These are phyloP conservation scores for Verticillium nonalfalfae DNA, from an alignment of 2,329 filamentous ascomycete genomes.

Conservation along the genomic window DNA sequence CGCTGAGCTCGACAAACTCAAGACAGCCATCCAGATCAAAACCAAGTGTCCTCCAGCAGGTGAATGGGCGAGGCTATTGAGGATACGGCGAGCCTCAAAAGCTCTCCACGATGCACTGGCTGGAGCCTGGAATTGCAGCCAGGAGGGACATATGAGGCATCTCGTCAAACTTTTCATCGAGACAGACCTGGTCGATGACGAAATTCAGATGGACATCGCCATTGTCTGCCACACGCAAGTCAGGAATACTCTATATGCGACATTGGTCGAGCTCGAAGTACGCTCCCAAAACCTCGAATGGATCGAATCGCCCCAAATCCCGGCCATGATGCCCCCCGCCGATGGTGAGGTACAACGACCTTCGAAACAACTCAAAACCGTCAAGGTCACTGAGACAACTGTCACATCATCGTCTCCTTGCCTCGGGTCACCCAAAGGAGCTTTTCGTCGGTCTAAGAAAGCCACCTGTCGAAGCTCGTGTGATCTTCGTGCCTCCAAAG, in stretches of 20 bases:
- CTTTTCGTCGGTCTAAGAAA: not conserved
- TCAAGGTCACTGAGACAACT: slow-evolving; percentile 2
- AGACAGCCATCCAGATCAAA: not conserved
- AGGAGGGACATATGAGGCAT: slow-evolving; percentile 2
- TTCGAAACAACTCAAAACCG: not conserved
- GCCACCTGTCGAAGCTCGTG: not conserved
- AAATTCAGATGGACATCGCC: slow-evolving; percentile 5
- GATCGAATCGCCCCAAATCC: not conserved
- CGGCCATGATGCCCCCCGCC: not conserved
- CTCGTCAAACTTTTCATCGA: slow-evolving; percentile 7
- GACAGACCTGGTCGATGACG: not conserved
- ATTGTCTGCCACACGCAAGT: slow-evolving; percentile 1
- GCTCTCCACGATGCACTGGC: slow-evolving; percentile 3
- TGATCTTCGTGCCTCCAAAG: slow-evolving; percentile 1
- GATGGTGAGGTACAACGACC: not conserved
- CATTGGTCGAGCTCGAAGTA: slow-evolving; percentile 3
- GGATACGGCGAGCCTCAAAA: slow-evolving; percentile 1
- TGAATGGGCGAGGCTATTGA: not conserved
- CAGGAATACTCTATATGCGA: not conserved
- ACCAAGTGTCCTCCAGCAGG: not conserved
- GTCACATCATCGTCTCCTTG: not conserved
- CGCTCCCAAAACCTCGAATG: slow-evolving; percentile 2
- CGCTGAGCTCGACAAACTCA: not conserved
- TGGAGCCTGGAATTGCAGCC: slow-evolving; percentile 1
- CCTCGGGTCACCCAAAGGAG: not conserved